Percentiles rank a stretch among this genome's conserved stretches.
phyloP scores from a whole-genome alignment of 176 grass and related monocot genomes.

The Themeda triandra region DNA sequence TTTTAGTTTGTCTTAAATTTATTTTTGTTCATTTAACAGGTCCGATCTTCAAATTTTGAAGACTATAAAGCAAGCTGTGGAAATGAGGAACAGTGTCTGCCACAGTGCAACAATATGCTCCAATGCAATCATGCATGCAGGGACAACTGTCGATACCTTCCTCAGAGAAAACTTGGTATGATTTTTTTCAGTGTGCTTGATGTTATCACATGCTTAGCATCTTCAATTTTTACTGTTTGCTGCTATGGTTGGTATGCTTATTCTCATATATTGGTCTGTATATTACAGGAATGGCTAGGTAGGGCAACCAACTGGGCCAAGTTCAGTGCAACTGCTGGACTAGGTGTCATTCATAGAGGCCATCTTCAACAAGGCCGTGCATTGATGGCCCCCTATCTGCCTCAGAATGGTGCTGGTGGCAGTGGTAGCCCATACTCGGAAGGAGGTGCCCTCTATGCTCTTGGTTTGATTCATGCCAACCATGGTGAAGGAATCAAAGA shows the following conservation, averaged over 20 bases:
- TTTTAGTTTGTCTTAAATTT: background rate
- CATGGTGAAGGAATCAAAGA: slow-evolving; percentile 99
- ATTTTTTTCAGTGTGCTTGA: background rate
- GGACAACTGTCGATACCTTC: slow-evolving; percentile 86
- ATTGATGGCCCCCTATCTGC: slow-evolving; percentile 97
- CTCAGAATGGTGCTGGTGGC: slow-evolving; percentile 86
- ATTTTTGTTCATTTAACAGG: slow-evolving; percentile 31
- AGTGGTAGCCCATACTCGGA: slow-evolving; percentile 93
- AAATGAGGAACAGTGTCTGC: slow-evolving; percentile 83
- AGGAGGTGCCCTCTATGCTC: slow-evolving; percentile 96
- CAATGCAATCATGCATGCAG: slow-evolving; percentile 92
- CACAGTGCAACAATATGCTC: slow-evolving; percentile 84
- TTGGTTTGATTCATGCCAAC: slow-evolving; percentile 99
- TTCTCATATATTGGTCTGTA: slow-evolving; percentile 47
- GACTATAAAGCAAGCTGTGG: slow-evolving; percentile 81
- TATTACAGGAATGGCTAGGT: slow-evolving; percentile 88
- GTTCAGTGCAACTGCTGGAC: slow-evolving; percentile 91
- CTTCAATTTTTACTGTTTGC: background rate
- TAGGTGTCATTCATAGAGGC: slow-evolving; percentile 97
- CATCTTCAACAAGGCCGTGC: slow-evolving; percentile 96
- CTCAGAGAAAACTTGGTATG: slow-evolving; percentile 84
- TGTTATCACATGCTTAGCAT: background rate
- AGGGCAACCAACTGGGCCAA: slow-evolving; percentile 99
- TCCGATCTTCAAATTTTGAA: slow-evolving; percentile 87
- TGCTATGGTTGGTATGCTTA: slow-evolving; percentile 17